Percentiles rank a stretch among this genome's conserved stretches.
Conservation (phyloP, 2,329 filamentous ascomycete species). For the Chrysoporthe puriensis region DNA sequence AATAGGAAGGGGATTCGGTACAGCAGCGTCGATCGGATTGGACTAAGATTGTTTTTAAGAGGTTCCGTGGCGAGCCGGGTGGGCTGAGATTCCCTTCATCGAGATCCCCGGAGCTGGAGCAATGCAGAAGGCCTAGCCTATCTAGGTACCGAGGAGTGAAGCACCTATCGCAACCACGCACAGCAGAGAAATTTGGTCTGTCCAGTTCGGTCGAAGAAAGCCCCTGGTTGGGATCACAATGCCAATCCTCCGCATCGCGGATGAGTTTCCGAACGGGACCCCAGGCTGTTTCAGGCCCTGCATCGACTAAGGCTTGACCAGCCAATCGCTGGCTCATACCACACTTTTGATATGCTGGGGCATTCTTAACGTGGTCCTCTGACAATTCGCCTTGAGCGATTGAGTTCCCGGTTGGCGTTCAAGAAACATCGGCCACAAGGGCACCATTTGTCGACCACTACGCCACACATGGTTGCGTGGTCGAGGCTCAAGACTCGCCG, state of each 20-base stretch:
- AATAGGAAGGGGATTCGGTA: not conserved
- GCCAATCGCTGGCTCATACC: constrained; percentile 5
- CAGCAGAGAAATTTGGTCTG: not conserved
- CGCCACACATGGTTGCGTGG: not conserved
- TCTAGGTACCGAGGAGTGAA: not conserved
- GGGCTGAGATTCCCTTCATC: not conserved
- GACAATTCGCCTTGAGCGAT: constrained; percentile 3
- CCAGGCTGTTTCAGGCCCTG: constrained; percentile 2
- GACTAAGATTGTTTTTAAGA: not conserved
- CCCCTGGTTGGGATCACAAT: not conserved
- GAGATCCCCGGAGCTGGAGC: not conserved
- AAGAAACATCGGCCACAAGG: not conserved
- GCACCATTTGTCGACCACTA: not conserved
- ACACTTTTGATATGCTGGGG: constrained; percentile 2
- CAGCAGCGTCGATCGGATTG: not conserved
- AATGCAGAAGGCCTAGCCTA: not conserved
- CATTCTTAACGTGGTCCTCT: not conserved
- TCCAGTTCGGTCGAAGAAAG: not conserved
- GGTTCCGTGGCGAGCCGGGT: not conserved
- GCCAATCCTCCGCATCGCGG: not conserved
- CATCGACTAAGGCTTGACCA: not conserved
- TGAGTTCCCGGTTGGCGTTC: not conserved
- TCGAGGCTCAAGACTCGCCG: not conserved
- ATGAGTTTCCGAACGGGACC: not conserved
- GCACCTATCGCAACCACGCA: not conserved